These are phyloP conservation scores for Hyphopichia homilentoma DNA, from an alignment of 805 yeast species.

Conservation along the genomic window DNA sequence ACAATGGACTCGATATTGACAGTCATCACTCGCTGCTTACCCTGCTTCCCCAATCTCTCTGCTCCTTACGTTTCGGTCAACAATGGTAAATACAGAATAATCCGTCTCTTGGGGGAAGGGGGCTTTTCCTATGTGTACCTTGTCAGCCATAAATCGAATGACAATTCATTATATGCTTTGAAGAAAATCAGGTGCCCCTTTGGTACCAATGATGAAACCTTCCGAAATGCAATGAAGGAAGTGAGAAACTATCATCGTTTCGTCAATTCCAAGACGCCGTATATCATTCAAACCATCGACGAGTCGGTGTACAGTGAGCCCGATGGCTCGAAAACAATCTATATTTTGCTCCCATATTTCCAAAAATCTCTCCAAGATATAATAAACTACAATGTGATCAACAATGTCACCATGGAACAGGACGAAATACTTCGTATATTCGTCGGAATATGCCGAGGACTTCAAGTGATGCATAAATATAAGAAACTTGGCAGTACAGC, in stretches of 20 bases:
- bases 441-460: slow-evolving; percentile 69
- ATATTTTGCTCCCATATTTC: slow-evolving; percentile 76
- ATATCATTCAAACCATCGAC: slow-evolving; percentile 65
- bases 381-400: slow-evolving; percentile 62
- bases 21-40: slow-evolving; percentile 31
- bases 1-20: slow-evolving; percentile 21
- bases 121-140: slow-evolving; percentile 85
- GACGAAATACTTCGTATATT: slow-evolving; percentile 58
- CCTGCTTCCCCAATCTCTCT: slow-evolving; percentile 41
- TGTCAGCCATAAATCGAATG: slow-evolving; percentile 48
- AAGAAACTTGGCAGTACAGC: slow-evolving; percentile 22
- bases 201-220: slow-evolving; percentile 69
- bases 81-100: slow-evolving; percentile 56
- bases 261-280: slow-evolving; percentile 49
- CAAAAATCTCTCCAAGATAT: slow-evolving; percentile 72
- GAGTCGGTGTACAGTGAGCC: slow-evolving; percentile 67
- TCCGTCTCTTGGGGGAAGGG: slow-evolving; percentile 82
- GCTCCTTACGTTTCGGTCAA: slow-evolving; percentile 62
- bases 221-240: slow-evolving; percentile 65
- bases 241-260: slow-evolving; percentile 73
- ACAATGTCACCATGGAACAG: slow-evolving; percentile 53
- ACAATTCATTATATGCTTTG: slow-evolving; percentile 58
- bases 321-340: slow-evolving; percentile 78
- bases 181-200: slow-evolving; percentile 86
- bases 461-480: slow-evolving; percentile 71